Evolutionary conservation across 2,329 filamentous ascomycete species (phyloP).

Genomic region (Salinomyces thailandicus): DNA sequence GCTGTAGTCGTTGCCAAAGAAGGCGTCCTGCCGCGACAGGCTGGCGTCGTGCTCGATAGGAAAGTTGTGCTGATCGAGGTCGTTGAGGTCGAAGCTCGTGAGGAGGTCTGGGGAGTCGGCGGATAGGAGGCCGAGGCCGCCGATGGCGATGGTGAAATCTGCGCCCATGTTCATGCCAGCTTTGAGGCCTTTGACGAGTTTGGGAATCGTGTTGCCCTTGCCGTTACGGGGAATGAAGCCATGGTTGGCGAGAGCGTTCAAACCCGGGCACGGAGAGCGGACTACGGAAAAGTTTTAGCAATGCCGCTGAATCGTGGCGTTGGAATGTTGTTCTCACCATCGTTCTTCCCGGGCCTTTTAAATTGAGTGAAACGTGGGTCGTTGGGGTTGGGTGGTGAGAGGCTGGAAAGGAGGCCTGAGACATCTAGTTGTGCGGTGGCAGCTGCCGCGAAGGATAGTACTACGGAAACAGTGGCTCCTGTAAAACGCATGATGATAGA

Average conservation of each 20-base stretch:
- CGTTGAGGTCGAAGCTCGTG: conserved; percentile 18
- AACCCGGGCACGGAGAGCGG: conserved; percentile 20
- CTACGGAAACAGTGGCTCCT: not conserved
- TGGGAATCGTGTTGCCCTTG: conserved; percentile 16
- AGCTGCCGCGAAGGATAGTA: not conserved
- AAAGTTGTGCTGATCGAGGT: conserved; percentile 24
- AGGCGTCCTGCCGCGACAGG: conserved; percentile 25
- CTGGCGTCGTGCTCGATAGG: conserved; percentile 30
- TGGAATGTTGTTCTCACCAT: conserved; percentile 11
- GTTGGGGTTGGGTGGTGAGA: conserved; percentile 15
- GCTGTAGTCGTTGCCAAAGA: conserved; percentile 25
- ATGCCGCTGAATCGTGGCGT: not conserved
- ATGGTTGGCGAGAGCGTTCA: conserved; percentile 19
- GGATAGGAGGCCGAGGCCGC: conserved; percentile 19
- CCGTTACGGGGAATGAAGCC: conserved; percentile 20
- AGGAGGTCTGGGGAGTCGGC: conserved; percentile 9
- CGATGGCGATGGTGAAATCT: conserved; percentile 20
- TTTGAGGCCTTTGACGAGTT: conserved; percentile 16
- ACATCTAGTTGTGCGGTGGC: not conserved
- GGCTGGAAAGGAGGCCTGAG: conserved; percentile 11
- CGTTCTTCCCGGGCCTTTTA: conserved; percentile 15
- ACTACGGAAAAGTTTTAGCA: conserved; percentile 7
- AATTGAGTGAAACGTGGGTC: conserved; percentile 21
- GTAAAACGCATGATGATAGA: not conserved
- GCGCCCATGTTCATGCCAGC: conserved; percentile 21